These are phyloP conservation scores for Colletotrichum cuscutae DNA, from an alignment of 2,329 filamentous ascomycete species.

Conservation along the genomic window DNA sequence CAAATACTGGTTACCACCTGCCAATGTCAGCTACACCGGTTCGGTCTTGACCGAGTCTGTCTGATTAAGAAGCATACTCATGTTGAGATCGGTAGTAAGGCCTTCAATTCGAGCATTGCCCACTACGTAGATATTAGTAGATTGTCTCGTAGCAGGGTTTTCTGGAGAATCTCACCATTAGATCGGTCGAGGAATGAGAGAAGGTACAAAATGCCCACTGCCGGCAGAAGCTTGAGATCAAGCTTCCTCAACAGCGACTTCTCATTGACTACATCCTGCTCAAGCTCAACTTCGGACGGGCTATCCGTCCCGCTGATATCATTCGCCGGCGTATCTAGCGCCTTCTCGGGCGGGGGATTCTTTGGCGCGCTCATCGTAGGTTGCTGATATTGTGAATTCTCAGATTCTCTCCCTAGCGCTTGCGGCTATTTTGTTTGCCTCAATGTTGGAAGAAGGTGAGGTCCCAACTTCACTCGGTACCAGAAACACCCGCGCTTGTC, in stretches of 20 bases:
- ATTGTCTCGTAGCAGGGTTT: slow-evolving; percentile 37
- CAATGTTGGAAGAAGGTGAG: too few species aligned
- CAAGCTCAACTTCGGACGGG: slow-evolving; percentile 17
- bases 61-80: slow-evolving; percentile 53
- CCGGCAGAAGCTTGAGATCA: slow-evolving; percentile 62
- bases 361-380: slow-evolving; percentile 19
- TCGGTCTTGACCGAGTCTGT: too few species aligned
- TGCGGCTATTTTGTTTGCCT: too few species aligned
- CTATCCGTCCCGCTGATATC: slow-evolving; percentile 16
- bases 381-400: background rate
- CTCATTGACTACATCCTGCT: slow-evolving; percentile 57
- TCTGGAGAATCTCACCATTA: slow-evolving; percentile 57
- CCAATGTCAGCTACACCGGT: background rate
- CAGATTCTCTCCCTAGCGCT: too few species aligned
- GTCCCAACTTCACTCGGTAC: background rate
- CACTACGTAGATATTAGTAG: slow-evolving; percentile 51
- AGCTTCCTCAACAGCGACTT: slow-evolving; percentile 67
- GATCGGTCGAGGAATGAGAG: slow-evolving; percentile 67
- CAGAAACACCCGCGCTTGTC: background rate
- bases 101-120: slow-evolving; percentile 69
- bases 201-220: slow-evolving; percentile 65
- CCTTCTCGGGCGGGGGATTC: slow-evolving; percentile 23
- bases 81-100: slow-evolving; percentile 60
- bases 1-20: slow-evolving; percentile 71
- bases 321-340: slow-evolving; percentile 4